A percentile compares a stretch with the other conserved stretches of the same genome.
Conservation (phyloP, 495 filamentous ascomycete genomes). For the Neurospora pannonica region DNA sequence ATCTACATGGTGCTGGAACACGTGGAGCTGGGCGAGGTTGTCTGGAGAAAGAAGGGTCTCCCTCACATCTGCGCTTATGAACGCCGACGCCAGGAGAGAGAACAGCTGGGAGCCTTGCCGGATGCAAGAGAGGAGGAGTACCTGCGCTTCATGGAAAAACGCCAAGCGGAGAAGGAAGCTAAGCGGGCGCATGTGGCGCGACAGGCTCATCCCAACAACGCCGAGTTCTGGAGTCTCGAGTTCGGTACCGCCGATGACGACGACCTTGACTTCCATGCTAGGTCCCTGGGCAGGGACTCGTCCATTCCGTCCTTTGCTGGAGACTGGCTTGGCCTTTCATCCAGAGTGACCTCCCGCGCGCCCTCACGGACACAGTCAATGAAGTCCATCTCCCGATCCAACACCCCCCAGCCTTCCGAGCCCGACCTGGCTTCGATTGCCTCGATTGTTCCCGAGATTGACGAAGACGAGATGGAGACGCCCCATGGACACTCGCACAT, state of each 20-base stretch:
- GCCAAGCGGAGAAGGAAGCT: conserved; percentile 47
- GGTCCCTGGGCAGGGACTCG: conserved; percentile 25
- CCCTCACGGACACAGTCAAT: conserved; percentile 37
- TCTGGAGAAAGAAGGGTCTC: conserved; percentile 79
- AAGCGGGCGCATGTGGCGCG: conserved; percentile 37
- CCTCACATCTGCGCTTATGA: conserved; percentile 75
- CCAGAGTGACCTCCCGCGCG: conserved; percentile 32
- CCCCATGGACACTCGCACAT: conserved; percentile 31
- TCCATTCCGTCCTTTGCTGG: conserved; percentile 9
- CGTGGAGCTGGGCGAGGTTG: conserved; percentile 85
- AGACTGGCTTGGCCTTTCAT: conserved; percentile 22
- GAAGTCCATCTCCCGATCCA: conserved; percentile 35
- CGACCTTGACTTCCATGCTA: conserved; percentile 28
- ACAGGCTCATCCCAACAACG: conserved; percentile 30
- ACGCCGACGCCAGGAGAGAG: conserved; percentile 64
- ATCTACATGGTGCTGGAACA: conserved; percentile 96
- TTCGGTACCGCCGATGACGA: conserved; percentile 61
- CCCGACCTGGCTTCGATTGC: conserved; percentile 24
- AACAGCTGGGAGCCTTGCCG: conserved; percentile 49
- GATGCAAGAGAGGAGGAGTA: conserved; percentile 57
- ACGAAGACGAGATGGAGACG: conserved; percentile 37
- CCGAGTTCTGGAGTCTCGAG: conserved; percentile 72
- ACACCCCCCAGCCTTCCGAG: conserved; percentile 35
- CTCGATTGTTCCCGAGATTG: conserved; percentile 1
- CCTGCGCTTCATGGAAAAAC: conserved; percentile 45